Evolutionary conservation across 352 stramenopile genomes (phyloP).

Genomic region (Globisporangium uncinulatum): DNA sequence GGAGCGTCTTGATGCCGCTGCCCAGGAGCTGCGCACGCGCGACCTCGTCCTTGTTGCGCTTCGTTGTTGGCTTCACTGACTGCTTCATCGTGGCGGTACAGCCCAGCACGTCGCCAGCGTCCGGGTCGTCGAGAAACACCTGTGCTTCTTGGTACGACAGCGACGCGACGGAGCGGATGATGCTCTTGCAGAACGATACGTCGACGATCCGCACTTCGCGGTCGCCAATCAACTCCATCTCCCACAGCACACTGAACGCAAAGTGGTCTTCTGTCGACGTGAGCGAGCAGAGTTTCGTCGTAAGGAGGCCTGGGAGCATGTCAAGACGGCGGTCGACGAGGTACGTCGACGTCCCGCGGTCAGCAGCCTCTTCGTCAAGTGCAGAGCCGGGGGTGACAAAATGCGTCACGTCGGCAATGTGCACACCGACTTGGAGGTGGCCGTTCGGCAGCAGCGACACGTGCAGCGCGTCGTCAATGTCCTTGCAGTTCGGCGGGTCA

Average conservation of each 20-base stretch:
- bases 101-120: constrained; percentile 40
- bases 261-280: constrained; percentile 75
- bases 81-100: constrained; percentile 10
- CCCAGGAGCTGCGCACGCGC: constrained; percentile 52
- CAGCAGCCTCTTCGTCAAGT: constrained; percentile 93
- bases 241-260: constrained; percentile 78
- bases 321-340: constrained; percentile 98
- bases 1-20: constrained; percentile 88
- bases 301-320: constrained; percentile 97
- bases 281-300: constrained; percentile 97
- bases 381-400: constrained; percentile 93
- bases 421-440: constrained; percentile 92
- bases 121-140: constrained; percentile 90
- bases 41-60: constrained; percentile 16
- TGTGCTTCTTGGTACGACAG: constrained; percentile 98
- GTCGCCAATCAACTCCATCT: constrained; percentile 54
- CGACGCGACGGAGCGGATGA: constrained; percentile 95
- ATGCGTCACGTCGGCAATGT: constrained; percentile 99
- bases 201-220: constrained; percentile 89
- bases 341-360: constrained; percentile 95
- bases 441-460: constrained; percentile 91
- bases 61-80: constrained; percentile 33
- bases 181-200: constrained; percentile 96
- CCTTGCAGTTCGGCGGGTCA: constrained; percentile 87
- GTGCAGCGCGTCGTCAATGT: constrained; percentile 99